Conservation (phyloP, 2,329 filamentous ascomycete species). For the Emergomyces africanus region DNA sequence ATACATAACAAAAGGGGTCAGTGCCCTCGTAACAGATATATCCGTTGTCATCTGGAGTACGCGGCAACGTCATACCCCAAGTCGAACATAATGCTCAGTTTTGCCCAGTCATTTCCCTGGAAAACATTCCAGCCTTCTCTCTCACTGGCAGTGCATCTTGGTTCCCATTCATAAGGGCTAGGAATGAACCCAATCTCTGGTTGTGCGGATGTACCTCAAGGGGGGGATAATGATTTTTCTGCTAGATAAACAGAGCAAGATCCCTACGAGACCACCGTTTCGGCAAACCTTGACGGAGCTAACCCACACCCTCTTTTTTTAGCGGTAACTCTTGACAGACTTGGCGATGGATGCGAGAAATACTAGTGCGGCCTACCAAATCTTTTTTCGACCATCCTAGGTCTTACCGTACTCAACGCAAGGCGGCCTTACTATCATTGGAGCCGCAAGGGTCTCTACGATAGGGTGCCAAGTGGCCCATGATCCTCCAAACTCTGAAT, state of each 20-base stretch:
- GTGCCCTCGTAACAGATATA: not conserved
- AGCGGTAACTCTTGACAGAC: not conserved
- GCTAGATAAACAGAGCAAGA: not conserved
- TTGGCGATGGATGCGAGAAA: not conserved
- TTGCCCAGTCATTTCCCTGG: too few relatives aligned
- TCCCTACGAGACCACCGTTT: not conserved
- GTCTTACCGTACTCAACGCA: not conserved
- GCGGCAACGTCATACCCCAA: not conserved
- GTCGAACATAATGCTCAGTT: not conserved
- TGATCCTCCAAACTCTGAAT: not conserved
- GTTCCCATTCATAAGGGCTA: not conserved
- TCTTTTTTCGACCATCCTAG: not conserved
- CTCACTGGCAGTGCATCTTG: too few relatives aligned
- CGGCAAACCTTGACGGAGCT: too few relatives aligned
- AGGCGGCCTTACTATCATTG: not conserved
- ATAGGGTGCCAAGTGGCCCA: not conserved
- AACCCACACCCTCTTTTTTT: not conserved
- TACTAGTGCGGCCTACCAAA: not conserved
- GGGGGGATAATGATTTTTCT: not conserved
- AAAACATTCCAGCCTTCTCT: not conserved
- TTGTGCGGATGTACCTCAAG: not conserved
- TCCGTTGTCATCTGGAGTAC: too few relatives aligned
- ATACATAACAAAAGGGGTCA: not conserved
- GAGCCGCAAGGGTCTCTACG: not conserved
- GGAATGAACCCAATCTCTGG: not conserved